Conservation (phyloP, 129 eudicot genomes). For the Pulicaria dysenterica region DNA sequence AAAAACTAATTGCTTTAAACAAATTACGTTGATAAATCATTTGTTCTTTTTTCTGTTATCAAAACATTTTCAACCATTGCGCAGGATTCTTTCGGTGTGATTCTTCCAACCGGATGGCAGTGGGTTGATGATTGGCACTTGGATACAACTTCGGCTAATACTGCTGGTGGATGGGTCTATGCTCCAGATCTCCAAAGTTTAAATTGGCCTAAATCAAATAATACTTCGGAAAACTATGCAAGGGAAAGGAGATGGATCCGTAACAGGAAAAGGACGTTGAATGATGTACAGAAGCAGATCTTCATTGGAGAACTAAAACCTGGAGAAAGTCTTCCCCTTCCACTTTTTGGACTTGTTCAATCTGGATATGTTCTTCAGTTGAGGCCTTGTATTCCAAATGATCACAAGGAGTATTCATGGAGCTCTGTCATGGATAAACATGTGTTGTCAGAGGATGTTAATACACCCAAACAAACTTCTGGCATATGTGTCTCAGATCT, state of each 20-base stretch:
- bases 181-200: slow-evolving; percentile 63
- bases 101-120: slow-evolving; percentile 60
- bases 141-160: slow-evolving; percentile 49
- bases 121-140: slow-evolving; percentile 85
- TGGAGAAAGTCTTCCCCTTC: slow-evolving; percentile 80
- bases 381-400: slow-evolving; percentile 58
- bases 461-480: slow-evolving; percentile 38
- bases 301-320: slow-evolving; percentile 61
- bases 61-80: slow-evolving; percentile 7
- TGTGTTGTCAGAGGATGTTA: slow-evolving; percentile 41
- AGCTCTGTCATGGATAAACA: slow-evolving; percentile 65
- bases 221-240: slow-evolving; percentile 45
- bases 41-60: neutral
- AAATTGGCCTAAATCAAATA: slow-evolving; percentile 65
- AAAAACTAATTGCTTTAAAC: neutral
- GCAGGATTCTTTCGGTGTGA: slow-evolving; percentile 49
- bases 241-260: slow-evolving; percentile 79
- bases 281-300: slow-evolving; percentile 39
- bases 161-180: slow-evolving; percentile 78
- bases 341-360: slow-evolving; percentile 67
- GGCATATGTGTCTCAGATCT: slow-evolving; percentile 71
- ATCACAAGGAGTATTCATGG: slow-evolving; percentile 65
- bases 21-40: slow-evolving; percentile 4
- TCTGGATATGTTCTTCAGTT: slow-evolving; percentile 62
- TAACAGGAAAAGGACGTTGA: slow-evolving; percentile 45